Conservation (phyloP, 441 rosid species). For the Rhodomyrtus psidioides region DNA sequence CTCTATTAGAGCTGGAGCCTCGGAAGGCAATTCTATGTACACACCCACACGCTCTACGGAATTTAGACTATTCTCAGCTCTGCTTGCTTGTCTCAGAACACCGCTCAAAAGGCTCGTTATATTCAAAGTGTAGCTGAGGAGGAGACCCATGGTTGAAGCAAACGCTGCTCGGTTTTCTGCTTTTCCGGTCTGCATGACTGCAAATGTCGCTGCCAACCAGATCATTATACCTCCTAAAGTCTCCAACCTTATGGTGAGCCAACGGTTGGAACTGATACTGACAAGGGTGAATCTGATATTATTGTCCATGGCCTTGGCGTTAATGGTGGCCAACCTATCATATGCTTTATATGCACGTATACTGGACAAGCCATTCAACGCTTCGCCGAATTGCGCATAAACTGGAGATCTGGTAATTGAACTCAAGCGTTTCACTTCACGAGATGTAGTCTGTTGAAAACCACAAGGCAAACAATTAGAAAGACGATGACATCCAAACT, state of each 20-base stretch:
- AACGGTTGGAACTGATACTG: slow-evolving; percentile 67
- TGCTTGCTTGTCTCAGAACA: slow-evolving; percentile 84
- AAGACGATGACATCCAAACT: background rate
- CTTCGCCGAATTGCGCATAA: slow-evolving; percentile 94
- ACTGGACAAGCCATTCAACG: slow-evolving; percentile 71
- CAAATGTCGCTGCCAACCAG: slow-evolving; percentile 91
- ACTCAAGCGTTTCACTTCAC: slow-evolving; percentile 91
- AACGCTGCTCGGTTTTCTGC: slow-evolving; percentile 66
- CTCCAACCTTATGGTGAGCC: slow-evolving; percentile 93
- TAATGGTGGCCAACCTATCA: slow-evolving; percentile 78
- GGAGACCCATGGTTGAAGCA: slow-evolving; percentile 96
- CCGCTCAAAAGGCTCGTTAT: slow-evolving; percentile 67
- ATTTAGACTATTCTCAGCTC: slow-evolving; percentile 88
- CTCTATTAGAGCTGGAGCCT: slow-evolving; percentile 70
- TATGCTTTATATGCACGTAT: slow-evolving; percentile 94
- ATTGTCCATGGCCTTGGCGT: slow-evolving; percentile 84
- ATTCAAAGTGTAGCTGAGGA: slow-evolving; percentile 84
- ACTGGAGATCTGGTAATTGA: slow-evolving; percentile 86
- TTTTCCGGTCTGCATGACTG: slow-evolving; percentile 81
- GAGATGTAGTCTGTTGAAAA: slow-evolving; percentile 68
- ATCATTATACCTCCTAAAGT: slow-evolving; percentile 88
- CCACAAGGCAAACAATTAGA: background rate
- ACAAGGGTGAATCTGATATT: slow-evolving; percentile 76
- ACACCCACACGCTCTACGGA: slow-evolving; percentile 84
- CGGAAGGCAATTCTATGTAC: slow-evolving; percentile 77